phyloP scores from a whole-genome alignment of 2,329 filamentous ascomycete genomes.

The Trichoderma simmonsii region DNA sequence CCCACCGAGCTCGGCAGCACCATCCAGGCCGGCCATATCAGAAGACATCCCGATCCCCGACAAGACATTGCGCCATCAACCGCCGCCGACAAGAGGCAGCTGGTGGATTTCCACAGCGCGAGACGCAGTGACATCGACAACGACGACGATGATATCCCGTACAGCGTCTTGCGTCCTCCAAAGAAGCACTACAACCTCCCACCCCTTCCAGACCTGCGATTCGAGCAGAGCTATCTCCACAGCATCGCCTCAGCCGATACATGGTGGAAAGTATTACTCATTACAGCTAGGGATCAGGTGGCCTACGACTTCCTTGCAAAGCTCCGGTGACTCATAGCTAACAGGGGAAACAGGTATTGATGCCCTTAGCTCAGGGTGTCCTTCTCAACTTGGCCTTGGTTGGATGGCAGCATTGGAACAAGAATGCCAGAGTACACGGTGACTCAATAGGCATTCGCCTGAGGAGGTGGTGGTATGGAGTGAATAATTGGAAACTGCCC shows the following conservation, averaged over 20 bases:
- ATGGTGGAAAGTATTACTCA: slow-evolving; percentile 75
- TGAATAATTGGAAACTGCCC: slow-evolving; percentile 85
- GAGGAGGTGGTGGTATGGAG: slow-evolving; percentile 89
- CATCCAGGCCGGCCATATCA: slow-evolving; percentile 77
- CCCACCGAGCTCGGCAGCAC: slow-evolving; percentile 71
- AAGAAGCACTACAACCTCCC: slow-evolving; percentile 48
- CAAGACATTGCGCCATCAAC: slow-evolving; percentile 66
- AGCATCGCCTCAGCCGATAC: slow-evolving; percentile 78
- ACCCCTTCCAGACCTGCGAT: slow-evolving; percentile 82
- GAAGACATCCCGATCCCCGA: slow-evolving; percentile 63
- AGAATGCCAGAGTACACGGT: slow-evolving; percentile 71
- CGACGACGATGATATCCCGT: slow-evolving; percentile 57
- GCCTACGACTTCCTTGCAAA: slow-evolving; percentile 11
- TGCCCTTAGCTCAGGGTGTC: slow-evolving; percentile 83
- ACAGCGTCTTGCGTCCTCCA: slow-evolving; percentile 59
- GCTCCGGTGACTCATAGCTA: background rate
- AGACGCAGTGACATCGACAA: slow-evolving; percentile 31
- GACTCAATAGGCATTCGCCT: slow-evolving; percentile 71
- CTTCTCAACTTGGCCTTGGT: slow-evolving; percentile 81
- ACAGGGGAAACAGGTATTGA: slow-evolving; percentile 58
- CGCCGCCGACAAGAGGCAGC: slow-evolving; percentile 19
- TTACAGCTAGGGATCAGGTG: slow-evolving; percentile 88
- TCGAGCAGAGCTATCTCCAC: slow-evolving; percentile 96
- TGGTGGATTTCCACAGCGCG: slow-evolving; percentile 18
- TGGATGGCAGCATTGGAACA: slow-evolving; percentile 91